Percentiles rank a stretch among this genome's conserved stretches.
phyloP scores from a whole-genome alignment of 768 basidiomycete genomes.

The Pleurotus tuber-regium region DNA sequence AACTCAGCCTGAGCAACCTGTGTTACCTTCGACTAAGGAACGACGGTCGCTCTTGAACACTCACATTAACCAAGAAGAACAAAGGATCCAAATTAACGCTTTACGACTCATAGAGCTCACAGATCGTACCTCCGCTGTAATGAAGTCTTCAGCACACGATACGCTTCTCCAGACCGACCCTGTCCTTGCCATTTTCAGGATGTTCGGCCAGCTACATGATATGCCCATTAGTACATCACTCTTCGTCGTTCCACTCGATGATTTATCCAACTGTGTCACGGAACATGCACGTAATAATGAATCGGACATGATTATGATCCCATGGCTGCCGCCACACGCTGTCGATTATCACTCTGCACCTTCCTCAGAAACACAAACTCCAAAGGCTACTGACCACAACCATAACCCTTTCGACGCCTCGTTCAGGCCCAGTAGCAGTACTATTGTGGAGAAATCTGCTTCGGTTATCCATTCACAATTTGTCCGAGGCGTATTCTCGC shows the following conservation, averaged over 20 bases:
- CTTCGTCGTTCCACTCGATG: constrained; percentile 74
- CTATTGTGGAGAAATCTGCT: constrained; percentile 41
- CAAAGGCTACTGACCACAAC: constrained; percentile 13
- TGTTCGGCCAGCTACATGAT: constrained; percentile 72
- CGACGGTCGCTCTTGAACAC: constrained; percentile 10
- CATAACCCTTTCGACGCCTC: constrained; percentile 73
- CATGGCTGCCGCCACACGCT: constrained; percentile 62
- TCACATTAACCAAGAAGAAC: constrained; percentile 12
- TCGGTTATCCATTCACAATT: constrained; percentile 76
- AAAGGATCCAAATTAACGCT: constrained; percentile 46
- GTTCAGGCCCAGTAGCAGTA: constrained; percentile 39
- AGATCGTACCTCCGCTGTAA: constrained; percentile 84
- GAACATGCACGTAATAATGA: constrained; percentile 59
- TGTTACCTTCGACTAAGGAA: constrained; percentile 13
- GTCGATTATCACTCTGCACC: constrained; percentile 10
- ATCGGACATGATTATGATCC: constrained; percentile 77
- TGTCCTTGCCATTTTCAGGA: constrained; percentile 68
- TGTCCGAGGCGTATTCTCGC: constrained; percentile 75
- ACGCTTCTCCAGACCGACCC: constrained; percentile 71
- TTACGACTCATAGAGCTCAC: constrained; percentile 84
- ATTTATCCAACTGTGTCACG: constrained; percentile 64
- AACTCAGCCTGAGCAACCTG: too few relatives aligned
- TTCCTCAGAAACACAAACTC: constrained; percentile 10
- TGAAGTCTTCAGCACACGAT: constrained; percentile 76
- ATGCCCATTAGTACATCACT: constrained; percentile 63